Percentiles rank a stretch among this genome's conserved stretches.
Conservation (phyloP, 2,329 filamentous ascomycete species). For the Xylaria sp. region DNA sequence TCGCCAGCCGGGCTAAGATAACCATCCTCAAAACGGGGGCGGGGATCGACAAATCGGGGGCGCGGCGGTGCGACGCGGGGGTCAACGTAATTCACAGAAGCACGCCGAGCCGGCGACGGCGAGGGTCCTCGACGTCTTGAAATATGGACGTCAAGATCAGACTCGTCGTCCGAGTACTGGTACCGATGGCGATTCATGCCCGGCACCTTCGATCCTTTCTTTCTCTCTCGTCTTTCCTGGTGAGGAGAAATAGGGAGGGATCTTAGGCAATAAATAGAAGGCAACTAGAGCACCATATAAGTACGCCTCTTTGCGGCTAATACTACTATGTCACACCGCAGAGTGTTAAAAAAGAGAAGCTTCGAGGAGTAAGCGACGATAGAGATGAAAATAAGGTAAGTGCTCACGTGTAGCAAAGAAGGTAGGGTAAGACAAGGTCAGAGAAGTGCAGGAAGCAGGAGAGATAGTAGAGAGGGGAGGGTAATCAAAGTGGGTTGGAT, state of each 20-base stretch:
- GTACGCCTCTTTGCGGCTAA: constrained; percentile 10
- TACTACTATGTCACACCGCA: not conserved
- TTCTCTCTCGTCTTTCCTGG: not conserved
- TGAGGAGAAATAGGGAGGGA: not conserved
- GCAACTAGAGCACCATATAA: not conserved
- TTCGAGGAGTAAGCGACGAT: not conserved
- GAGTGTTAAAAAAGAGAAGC: constrained; percentile 12
- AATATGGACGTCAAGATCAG: constrained; percentile 65
- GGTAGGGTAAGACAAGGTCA: constrained; percentile 3
- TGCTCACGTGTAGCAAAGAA: constrained; percentile 6
- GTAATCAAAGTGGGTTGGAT: constrained; percentile 31
- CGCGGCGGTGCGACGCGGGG: constrained; percentile 52
- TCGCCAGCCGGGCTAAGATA: constrained; percentile 58
- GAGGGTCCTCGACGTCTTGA: constrained; percentile 54
- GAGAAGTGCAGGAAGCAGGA: not conserved
- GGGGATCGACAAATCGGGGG: constrained; percentile 56
- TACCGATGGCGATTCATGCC: constrained; percentile 49
- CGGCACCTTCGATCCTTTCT: not conserved
- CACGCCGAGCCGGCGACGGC: constrained; percentile 48
- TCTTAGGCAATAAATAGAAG: not conserved
- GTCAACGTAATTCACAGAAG: constrained; percentile 60
- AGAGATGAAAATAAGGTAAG: constrained; percentile 4
- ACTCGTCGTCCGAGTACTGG: constrained; percentile 62
- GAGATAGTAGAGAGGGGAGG: constrained; percentile 9
- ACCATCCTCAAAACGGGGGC: constrained; percentile 47